phyloP scores from a whole-genome alignment of 1,284 basidiomycete genomes.

The Flammula alnicola region DNA sequence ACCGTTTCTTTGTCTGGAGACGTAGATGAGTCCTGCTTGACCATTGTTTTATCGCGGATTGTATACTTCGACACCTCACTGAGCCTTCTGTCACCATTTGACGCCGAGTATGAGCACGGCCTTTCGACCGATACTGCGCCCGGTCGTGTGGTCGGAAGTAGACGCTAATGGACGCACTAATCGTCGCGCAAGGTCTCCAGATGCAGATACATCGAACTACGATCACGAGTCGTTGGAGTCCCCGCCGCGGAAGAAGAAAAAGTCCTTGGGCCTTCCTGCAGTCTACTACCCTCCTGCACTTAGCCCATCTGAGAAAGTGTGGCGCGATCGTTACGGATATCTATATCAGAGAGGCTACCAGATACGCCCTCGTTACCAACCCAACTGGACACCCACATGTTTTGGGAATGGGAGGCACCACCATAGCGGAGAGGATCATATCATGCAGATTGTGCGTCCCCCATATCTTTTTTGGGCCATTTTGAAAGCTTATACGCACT shows the following conservation, averaged over 20 bases:
- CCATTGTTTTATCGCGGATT: slow-evolving; percentile 2
- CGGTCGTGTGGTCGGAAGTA: slow-evolving; percentile 29
- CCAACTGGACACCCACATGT: slow-evolving; percentile 33
- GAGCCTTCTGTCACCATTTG: neutral
- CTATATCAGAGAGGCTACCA: slow-evolving; percentile 32
- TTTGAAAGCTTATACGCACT: neutral
- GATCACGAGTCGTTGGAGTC: slow-evolving; percentile 4
- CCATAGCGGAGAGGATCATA: slow-evolving; percentile 28
- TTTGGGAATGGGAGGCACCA: slow-evolving; percentile 24
- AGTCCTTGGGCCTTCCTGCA: slow-evolving; percentile 15
- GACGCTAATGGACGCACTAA: slow-evolving; percentile 21
- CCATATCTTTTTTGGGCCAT: neutral
- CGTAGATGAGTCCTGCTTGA: slow-evolving; percentile 9
- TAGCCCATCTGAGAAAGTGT: slow-evolving; percentile 28
- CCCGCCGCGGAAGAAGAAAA: slow-evolving; percentile 17
- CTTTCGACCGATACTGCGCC: slow-evolving; percentile 23
- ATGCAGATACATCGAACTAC: slow-evolving; percentile 8
- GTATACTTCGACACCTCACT: slow-evolving; percentile 5
- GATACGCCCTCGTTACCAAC: slow-evolving; percentile 35
- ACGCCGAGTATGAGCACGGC: slow-evolving; percentile 19
- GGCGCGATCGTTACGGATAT: slow-evolving; percentile 32
- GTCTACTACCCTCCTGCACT: slow-evolving; percentile 26
- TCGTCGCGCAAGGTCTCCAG: slow-evolving; percentile 21
- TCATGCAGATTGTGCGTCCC: slow-evolving; percentile 29
- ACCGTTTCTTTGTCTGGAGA: neutral